Conservation (phyloP, 345 rosid genomes). For the Populus euphratica region DNA sequence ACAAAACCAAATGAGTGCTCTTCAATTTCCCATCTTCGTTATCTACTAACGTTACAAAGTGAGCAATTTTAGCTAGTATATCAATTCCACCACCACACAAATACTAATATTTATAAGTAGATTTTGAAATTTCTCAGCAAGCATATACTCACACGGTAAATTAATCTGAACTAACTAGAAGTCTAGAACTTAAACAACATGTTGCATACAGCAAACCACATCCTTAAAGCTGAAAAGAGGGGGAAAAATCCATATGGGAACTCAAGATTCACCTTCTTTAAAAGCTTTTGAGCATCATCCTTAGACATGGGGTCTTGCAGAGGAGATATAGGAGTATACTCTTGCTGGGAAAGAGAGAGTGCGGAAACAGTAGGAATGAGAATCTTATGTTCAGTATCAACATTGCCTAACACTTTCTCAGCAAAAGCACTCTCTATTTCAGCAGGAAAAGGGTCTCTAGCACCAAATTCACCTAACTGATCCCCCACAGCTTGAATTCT, state of each 20-base stretch:
- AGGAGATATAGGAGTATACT: slow-evolving; percentile 60
- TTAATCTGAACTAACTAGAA: background rate
- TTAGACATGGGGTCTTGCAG: slow-evolving; percentile 57
- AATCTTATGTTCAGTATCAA: slow-evolving; percentile 74
- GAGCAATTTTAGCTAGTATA: background rate
- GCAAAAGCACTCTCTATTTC: slow-evolving; percentile 80
- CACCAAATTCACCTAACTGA: slow-evolving; percentile 61
- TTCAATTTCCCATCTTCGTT: background rate
- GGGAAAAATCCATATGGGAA: background rate
- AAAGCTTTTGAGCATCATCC: slow-evolving; percentile 55
- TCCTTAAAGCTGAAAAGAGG: background rate
- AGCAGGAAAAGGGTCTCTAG: slow-evolving; percentile 67
- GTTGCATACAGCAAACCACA: background rate
- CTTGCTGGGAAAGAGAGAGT: slow-evolving; percentile 64
- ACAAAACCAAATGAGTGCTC: background rate
- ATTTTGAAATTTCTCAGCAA: background rate
- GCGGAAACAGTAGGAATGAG: slow-evolving; percentile 73
- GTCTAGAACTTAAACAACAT: background rate
- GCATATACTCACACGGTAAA: background rate
- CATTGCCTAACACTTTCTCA: slow-evolving; percentile 68
- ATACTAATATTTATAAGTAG: background rate
- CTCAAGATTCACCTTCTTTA: slow-evolving; percentile 54
- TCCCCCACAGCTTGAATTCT: slow-evolving; percentile 32
- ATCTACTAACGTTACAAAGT: background rate
- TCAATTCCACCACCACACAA: background rate